A percentile compares a stretch with the other conserved stretches of the same genome.
Conservation (phyloP, 805 yeast species). For the Metschnikowia vanudenii region DNA sequence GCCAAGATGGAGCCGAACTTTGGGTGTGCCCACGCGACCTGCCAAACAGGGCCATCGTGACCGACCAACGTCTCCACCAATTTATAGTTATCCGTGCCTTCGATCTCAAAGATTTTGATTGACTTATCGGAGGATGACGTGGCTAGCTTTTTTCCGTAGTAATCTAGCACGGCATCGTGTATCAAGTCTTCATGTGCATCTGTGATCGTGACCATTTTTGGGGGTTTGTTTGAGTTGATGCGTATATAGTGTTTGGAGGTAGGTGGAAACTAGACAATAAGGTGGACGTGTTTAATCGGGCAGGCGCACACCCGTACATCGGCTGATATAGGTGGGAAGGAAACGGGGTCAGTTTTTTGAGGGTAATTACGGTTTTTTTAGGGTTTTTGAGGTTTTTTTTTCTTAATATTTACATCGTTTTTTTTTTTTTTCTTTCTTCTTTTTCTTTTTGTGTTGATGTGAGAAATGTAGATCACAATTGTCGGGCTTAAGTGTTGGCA, state of each 20-base stretch:
- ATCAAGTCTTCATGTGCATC: constrained; percentile 91
- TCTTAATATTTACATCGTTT: too few species aligned
- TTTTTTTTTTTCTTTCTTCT: too few species aligned
- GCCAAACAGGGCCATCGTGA: constrained; percentile 99
- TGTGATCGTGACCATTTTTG: constrained; percentile 70
- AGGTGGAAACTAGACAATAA: constrained; percentile 1
- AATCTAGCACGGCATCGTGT: constrained; percentile 96
- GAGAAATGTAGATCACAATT: too few species aligned
- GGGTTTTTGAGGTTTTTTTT: too few species aligned
- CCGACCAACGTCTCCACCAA: constrained; percentile 83
- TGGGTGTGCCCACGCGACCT: constrained; percentile 98
- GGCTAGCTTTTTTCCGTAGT: constrained; percentile 93
- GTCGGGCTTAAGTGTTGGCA: too few species aligned
- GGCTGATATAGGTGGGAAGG: background rate
- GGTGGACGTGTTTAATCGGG: constrained; percentile 3
- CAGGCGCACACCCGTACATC: constrained; percentile 7
- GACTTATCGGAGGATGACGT: constrained; percentile 22
- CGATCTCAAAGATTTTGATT: constrained; percentile 23
- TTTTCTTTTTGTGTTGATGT: too few species aligned
- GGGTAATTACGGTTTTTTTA: too few species aligned
- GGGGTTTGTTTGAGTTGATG: background rate
- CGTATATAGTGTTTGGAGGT: background rate
- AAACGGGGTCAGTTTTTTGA: too few species aligned
- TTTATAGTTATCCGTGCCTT: constrained; percentile 27
- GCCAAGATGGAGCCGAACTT: constrained; percentile 95